Conservation (phyloP, 2,329 filamentous ascomycete genomes). For the Penicillium brevicompactum region DNA sequence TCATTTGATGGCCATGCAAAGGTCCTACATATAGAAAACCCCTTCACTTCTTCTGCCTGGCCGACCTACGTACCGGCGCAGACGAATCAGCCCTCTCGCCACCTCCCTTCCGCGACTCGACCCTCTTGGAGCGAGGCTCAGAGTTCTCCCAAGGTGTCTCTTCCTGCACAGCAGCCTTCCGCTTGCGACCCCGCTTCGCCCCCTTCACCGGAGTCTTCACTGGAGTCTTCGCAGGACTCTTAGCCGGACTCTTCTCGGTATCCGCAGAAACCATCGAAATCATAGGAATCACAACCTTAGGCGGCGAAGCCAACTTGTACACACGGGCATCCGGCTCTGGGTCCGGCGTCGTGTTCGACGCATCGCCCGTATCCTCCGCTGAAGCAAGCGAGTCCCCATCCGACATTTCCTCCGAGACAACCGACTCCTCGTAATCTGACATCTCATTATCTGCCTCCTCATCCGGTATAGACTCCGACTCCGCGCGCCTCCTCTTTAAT, state of each 20-base stretch:
- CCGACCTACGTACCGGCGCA: constrained; percentile 29
- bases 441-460: constrained; percentile 13
- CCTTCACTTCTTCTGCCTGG: constrained; percentile 31
- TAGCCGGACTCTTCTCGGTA: not conserved
- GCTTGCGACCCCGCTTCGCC: constrained; percentile 1
- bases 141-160: constrained; percentile 2
- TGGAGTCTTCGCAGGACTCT: constrained; percentile 4
- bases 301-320: constrained; percentile 15
- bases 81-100: constrained; percentile 13
- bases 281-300: constrained; percentile 12
- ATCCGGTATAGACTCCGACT: not conserved
- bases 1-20: constrained; percentile 16
- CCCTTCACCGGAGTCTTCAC: not conserved
- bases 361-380: constrained; percentile 19
- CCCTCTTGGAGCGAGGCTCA: constrained; percentile 25
- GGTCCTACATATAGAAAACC: not conserved
- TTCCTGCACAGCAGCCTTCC: constrained; percentile 11
- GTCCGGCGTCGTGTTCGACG: constrained; percentile 25
- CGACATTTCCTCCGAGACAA: constrained; percentile 22
- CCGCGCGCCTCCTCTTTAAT: constrained; percentile 15
- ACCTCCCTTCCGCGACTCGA: constrained; percentile 25
- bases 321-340: constrained; percentile 5
- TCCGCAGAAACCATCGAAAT: not conserved
- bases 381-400: constrained; percentile 16
- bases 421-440: constrained; percentile 6